These are phyloP conservation scores for Fusarium floridanum DNA, from an alignment of 2,329 filamentous ascomycete genomes.

Conservation along the genomic window DNA sequence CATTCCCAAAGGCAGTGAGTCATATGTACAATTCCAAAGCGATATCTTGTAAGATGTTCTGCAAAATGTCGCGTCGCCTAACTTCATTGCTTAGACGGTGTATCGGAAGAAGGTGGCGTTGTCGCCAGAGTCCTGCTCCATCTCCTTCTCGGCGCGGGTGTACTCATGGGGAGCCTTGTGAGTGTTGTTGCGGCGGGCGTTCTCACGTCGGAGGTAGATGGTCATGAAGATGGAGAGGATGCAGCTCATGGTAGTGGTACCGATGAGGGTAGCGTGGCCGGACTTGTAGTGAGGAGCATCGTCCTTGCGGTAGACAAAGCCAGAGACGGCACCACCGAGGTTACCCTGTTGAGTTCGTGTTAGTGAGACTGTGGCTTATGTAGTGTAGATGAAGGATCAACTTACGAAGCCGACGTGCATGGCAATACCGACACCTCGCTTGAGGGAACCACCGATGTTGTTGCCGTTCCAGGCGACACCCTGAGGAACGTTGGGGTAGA, in stretches of 20 bases:
- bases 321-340: constrained; percentile 52
- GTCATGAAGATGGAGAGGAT: constrained; percentile 68
- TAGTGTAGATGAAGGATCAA: constrained; percentile 10
- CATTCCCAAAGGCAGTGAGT: constrained; percentile 22
- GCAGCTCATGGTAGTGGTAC: constrained; percentile 66
- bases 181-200: constrained; percentile 63
- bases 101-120: constrained; percentile 68
- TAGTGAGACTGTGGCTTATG: constrained; percentile 25
- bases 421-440: constrained; percentile 67
- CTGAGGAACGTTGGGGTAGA: constrained; percentile 68
- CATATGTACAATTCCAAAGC: constrained; percentile 40
- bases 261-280: constrained; percentile 71
- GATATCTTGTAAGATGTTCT: constrained; percentile 43
- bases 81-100: constrained; percentile 56
- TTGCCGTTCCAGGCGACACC: constrained; percentile 71
- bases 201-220: constrained; percentile 68
- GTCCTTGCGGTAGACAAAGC: constrained; percentile 51
- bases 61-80: constrained; percentile 21
- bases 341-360: constrained; percentile 50
- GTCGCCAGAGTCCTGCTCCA: constrained; percentile 68
- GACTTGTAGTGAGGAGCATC: constrained; percentile 68
- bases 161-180: constrained; percentile 63
- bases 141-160: constrained; percentile 64
- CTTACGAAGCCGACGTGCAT: constrained; percentile 64
- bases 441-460: constrained; percentile 68